Evolutionary conservation across 768 basidiomycete genomes (phyloP).

Genomic region (Hypholoma sublateritium): DNA sequence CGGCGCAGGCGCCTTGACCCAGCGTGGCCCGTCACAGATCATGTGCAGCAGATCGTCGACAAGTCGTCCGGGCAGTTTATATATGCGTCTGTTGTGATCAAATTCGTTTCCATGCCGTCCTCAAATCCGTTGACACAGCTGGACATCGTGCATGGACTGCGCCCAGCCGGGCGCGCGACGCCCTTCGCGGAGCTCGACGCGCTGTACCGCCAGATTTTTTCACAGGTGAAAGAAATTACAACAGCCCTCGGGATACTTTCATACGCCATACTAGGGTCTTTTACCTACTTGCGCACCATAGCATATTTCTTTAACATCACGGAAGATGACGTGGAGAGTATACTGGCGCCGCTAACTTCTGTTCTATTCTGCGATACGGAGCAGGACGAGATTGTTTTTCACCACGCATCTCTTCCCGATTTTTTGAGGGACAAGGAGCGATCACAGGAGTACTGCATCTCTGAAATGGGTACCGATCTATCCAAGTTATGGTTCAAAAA

Average conservation of each 20-base stretch:
- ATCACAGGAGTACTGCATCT: neutral
- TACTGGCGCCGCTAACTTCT: neutral
- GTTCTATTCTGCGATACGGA: neutral
- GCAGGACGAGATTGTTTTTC: neutral
- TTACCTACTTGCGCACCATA: neutral
- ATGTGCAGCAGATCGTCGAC: neutral
- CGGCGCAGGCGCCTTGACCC: neutral
- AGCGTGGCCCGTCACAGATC: neutral
- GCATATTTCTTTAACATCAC: neutral
- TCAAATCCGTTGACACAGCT: neutral
- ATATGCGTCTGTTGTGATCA: slow-evolving; percentile 12
- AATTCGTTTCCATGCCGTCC: neutral
- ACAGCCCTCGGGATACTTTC: neutral
- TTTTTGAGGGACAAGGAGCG: neutral
- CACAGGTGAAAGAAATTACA: neutral
- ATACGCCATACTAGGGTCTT: too few species aligned
- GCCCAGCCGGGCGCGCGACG: neutral
- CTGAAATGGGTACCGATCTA: too few species aligned
- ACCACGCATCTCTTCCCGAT: neutral
- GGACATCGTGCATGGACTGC: neutral
- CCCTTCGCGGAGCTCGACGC: slow-evolving; percentile 6
- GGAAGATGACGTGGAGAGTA: neutral
- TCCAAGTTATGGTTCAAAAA: too few species aligned
- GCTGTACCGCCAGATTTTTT: slow-evolving; percentile 1
- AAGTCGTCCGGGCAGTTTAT: slow-evolving; percentile 15